Evolutionary conservation across 768 basidiomycete species (phyloP).

Genomic region (Mycena galopus): DNA sequence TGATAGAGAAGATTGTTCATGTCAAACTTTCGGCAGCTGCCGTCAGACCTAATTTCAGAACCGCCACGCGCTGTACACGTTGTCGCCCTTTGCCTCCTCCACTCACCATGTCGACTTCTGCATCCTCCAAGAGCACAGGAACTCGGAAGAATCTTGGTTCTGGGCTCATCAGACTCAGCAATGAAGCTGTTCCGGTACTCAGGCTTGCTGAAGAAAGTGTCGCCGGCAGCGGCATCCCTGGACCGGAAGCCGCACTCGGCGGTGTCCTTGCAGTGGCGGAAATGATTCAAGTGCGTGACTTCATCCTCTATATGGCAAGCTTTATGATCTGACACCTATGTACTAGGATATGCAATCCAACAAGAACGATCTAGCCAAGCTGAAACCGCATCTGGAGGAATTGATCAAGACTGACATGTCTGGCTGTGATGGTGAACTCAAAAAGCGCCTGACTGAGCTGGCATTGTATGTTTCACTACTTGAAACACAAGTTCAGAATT

Average conservation of each 20-base stretch:
- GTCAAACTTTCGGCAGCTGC: not conserved
- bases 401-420: not conserved
- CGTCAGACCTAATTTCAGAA: not conserved
- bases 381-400: not conserved
- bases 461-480: not conserved
- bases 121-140: no score
- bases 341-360: constrained; percentile 4
- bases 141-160: not conserved
- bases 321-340: not conserved
- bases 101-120: no score
- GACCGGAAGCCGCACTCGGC: not conserved
- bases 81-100: not conserved
- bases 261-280: constrained; percentile 7
- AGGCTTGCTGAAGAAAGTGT: constrained; percentile 10
- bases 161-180: not conserved
- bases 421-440: not conserved
- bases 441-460: not conserved
- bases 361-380: constrained; percentile 2
- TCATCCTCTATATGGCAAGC: not conserved
- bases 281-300: constrained; percentile 3
- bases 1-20: not conserved
- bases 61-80: not conserved
- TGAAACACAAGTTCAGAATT: not conserved
- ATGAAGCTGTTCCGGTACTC: not conserved
- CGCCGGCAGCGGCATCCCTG: constrained; percentile 7